phyloP scores from a whole-genome alignment of 2,329 filamentous ascomycete species.

The Capronia epimyces region DNA sequence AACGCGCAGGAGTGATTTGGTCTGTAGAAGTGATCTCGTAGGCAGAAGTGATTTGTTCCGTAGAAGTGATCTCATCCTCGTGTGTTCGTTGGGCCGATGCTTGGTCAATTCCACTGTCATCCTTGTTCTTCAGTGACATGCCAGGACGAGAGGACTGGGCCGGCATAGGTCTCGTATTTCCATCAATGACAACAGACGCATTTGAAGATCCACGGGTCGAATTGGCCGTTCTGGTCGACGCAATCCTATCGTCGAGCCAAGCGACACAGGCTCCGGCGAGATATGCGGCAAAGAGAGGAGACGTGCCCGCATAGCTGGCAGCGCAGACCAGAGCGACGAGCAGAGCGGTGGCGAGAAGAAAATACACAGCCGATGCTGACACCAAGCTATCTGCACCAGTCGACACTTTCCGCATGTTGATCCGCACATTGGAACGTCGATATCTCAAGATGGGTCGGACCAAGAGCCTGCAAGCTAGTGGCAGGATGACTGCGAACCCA shows the following conservation, averaged over 20 bases:
- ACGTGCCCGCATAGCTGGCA: conserved; percentile 52
- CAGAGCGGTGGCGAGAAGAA: conserved; percentile 42
- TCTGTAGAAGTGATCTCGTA: too few species aligned
- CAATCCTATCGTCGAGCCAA: conserved; percentile 43
- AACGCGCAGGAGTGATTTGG: not conserved
- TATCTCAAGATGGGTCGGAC: conserved; percentile 19
- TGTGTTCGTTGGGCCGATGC: not conserved
- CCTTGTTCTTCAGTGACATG: not conserved
- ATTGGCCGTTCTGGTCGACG: not conserved
- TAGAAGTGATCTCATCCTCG: not conserved
- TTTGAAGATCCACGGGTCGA: not conserved
- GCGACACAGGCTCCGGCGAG: conserved; percentile 50
- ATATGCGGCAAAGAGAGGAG: conserved; percentile 53
- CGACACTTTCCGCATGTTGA: not conserved
- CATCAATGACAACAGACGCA: not conserved
- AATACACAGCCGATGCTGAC: conserved; percentile 27
- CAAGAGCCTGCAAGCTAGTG: conserved; percentile 31
- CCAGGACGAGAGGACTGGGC: not conserved
- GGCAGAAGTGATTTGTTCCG: too few species aligned
- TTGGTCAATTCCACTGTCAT: not conserved
- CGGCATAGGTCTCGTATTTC: not conserved
- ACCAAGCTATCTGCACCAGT: conserved; percentile 6
- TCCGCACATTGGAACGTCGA: not conserved
- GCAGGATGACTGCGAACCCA: conserved; percentile 31
- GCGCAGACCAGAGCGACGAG: conserved; percentile 46